These are phyloP conservation scores for Leccinum disarticulatum DNA, from an alignment of 768 basidiomycete species.

Conservation along the genomic window DNA sequence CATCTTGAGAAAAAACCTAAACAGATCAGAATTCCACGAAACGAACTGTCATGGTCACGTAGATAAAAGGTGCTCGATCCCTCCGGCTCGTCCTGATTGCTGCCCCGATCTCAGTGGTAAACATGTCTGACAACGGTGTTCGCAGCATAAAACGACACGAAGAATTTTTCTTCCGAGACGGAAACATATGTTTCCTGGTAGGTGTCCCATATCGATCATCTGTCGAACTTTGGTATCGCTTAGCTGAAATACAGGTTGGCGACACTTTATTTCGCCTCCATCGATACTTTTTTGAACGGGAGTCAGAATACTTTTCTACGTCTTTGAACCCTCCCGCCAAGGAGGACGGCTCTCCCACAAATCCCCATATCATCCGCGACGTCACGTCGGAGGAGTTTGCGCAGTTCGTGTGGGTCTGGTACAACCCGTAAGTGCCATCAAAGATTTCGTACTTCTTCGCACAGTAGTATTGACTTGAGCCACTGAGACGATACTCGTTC, in stretches of 20 bases:
- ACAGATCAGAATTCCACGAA: not conserved
- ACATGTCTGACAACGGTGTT: constrained; percentile 11
- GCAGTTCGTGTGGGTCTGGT: constrained; percentile 53
- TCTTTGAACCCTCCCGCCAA: constrained; percentile 19
- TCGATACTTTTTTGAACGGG: constrained; percentile 37
- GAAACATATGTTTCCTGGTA: constrained; percentile 55
- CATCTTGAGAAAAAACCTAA: constrained; percentile 18
- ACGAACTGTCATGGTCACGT: constrained; percentile 1
- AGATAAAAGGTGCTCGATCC: constrained; percentile 15
- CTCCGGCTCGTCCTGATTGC: not conserved
- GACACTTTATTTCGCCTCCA: constrained; percentile 35
- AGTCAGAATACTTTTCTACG: constrained; percentile 32
- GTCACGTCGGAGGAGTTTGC: constrained; percentile 42
- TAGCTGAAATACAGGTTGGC: constrained; percentile 31
- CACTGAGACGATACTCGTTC: constrained; percentile 50
- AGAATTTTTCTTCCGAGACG: constrained; percentile 53
- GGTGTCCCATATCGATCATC: constrained; percentile 12
- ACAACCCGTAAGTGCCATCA: constrained; percentile 36
- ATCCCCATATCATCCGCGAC: constrained; percentile 20
- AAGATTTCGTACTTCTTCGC: not conserved
- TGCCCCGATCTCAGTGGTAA: not conserved
- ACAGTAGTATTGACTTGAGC: not conserved
- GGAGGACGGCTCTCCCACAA: not conserved
- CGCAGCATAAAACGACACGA: constrained; percentile 24
- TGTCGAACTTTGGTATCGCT: not conserved